Conservation (phyloP, 2,329 filamentous ascomycete species). For the Sphaerulina populicola region DNA sequence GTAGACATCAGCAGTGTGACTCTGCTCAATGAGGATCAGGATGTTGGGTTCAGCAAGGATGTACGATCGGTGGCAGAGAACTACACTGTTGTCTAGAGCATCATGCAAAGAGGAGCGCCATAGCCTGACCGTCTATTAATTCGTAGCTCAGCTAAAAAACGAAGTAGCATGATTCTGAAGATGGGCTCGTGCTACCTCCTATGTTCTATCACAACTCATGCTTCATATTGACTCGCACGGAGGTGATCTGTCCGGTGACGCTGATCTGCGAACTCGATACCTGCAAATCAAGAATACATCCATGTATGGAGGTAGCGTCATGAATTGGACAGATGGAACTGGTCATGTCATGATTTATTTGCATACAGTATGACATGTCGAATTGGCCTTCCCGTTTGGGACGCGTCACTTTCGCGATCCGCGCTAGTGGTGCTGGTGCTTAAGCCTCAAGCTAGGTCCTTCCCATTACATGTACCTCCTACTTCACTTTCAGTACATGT, state of each 20-base stretch:
- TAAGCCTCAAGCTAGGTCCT: no score
- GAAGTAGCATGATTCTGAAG: background rate
- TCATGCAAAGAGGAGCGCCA: background rate
- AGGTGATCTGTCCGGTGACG: no score
- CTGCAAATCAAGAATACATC: background rate
- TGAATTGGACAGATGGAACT: background rate
- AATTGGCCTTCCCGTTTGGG: background rate
- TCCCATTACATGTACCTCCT: background rate
- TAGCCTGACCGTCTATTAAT: background rate
- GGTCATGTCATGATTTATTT: no score
- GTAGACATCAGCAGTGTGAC: conserved; percentile 79
- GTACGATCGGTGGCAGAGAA: conserved; percentile 67
- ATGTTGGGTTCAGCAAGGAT: conserved; percentile 75
- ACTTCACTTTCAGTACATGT: no score
- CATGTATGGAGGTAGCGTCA: background rate
- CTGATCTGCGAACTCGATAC: no score
- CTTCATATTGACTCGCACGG: no score
- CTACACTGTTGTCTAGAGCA: conserved; percentile 65
- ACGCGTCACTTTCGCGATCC: conserved; percentile 5
- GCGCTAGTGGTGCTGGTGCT: conserved; percentile 1
- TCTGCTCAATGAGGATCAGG: conserved; percentile 65
- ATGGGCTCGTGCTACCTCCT: no score
- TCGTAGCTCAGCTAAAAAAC: background rate
- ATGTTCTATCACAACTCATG: no score
- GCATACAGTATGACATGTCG: no score